phyloP scores from a whole-genome alignment of 2,329 filamentous ascomycete species.

The Raffaelea albimanens region DNA sequence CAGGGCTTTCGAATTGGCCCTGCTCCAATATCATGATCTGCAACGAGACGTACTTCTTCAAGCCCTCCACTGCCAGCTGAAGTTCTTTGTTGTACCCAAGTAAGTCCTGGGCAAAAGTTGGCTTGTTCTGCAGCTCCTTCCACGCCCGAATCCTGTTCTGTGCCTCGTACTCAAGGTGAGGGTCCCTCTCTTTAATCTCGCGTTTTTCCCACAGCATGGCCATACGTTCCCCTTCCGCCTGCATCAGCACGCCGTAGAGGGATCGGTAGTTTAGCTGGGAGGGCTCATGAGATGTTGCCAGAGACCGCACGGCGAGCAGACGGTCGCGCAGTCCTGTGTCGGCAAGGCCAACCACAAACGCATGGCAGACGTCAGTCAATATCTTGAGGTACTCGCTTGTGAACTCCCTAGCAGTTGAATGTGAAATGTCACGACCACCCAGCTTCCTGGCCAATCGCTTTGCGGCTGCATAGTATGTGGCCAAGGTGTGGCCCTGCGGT shows the following conservation, averaged over 20 bases:
- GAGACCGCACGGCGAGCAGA: slow-evolving; percentile 36
- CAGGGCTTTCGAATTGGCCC: slow-evolving; percentile 39
- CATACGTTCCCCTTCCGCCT: slow-evolving; percentile 47
- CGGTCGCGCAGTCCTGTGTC: slow-evolving; percentile 35
- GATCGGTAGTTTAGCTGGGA: slow-evolving; percentile 30
- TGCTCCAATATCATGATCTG: slow-evolving; percentile 46
- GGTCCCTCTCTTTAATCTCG: slow-evolving; percentile 24
- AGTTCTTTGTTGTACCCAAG: slow-evolving; percentile 44
- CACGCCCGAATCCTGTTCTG: slow-evolving; percentile 32
- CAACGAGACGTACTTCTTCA: slow-evolving; percentile 43
- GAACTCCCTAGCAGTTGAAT: slow-evolving; percentile 35
- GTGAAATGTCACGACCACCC: slow-evolving; percentile 39
- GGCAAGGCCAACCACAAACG: slow-evolving; percentile 44
- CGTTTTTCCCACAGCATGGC: slow-evolving; percentile 35
- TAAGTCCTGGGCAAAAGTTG: slow-evolving; percentile 34
- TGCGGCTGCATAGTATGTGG: slow-evolving; percentile 36
- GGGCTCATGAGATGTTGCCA: slow-evolving; percentile 24
- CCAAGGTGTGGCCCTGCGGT: slow-evolving; percentile 27
- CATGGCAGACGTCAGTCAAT: slow-evolving; percentile 40
- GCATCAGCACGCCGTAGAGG: slow-evolving; percentile 41
- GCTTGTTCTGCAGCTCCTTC: slow-evolving; percentile 31
- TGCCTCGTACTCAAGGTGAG: slow-evolving; percentile 25
- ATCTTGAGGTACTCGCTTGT: slow-evolving; percentile 33
- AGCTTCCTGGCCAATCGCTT: slow-evolving; percentile 40
- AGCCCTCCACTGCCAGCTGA: slow-evolving; percentile 31